Conservation (phyloP, 805 yeast genomes). For the Ogataea neopini region DNA sequence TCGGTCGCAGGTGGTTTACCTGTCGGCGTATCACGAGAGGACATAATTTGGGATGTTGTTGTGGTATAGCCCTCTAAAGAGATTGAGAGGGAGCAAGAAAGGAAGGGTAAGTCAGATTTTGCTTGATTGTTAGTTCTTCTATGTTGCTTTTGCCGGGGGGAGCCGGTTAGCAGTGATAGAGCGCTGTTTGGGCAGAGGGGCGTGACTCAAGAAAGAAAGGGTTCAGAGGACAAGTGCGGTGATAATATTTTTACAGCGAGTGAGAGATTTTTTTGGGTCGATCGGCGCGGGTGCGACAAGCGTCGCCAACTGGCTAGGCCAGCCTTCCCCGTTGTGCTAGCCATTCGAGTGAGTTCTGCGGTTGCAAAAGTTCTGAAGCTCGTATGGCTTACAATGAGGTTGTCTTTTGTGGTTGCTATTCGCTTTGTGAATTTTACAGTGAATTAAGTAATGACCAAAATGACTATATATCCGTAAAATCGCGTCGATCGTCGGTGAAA, state of each 20-base stretch:
- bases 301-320: neutral
- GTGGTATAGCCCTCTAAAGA: neutral
- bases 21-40: neutral
- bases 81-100: neutral
- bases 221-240: neutral
- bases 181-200: neutral
- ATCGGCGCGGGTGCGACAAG: neutral
- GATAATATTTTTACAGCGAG: neutral
- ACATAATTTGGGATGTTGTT: neutral
- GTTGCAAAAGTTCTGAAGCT: no score
- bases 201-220: neutral
- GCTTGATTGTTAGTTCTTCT: no score
- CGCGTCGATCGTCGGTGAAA: slow-evolving; percentile 2
- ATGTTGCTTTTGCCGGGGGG: neutral
- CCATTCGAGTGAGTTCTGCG: no score
- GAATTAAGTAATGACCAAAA: no score
- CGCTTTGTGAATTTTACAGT: no score
- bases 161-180: neutral
- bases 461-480: no score
- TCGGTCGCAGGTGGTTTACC: neutral
- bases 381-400: no score
- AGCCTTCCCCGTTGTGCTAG: no score
- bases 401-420: no score
- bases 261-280: neutral
- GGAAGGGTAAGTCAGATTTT: neutral